Evolutionary conservation across 495 filamentous ascomycete genomes (phyloP).

Genomic region (Usnea hakonensis): DNA sequence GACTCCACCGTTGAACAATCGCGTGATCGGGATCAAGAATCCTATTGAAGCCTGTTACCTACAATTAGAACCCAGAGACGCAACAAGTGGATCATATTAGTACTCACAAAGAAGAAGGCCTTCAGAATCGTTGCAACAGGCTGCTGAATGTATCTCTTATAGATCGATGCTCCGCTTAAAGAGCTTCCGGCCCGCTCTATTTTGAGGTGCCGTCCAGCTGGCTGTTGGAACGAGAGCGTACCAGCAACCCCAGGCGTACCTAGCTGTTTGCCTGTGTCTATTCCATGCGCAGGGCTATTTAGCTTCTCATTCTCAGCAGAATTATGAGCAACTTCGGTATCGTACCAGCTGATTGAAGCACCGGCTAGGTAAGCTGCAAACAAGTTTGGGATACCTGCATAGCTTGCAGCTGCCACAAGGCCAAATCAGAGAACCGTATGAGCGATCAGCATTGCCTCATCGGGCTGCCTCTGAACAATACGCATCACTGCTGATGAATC

Average conservation of each 20-base stretch:
- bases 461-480: not conserved
- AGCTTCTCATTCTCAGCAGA: not conserved
- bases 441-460: conserved; percentile 33
- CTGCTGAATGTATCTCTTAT: not conserved
- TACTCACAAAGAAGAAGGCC: conserved; percentile 61
- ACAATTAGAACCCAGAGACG: conserved; percentile 14
- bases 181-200: not conserved
- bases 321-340: conserved; percentile 20
- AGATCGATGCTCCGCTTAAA: not conserved
- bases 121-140: conserved; percentile 34
- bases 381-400: conserved; percentile 59
- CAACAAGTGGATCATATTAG: conserved; percentile 26
- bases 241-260: not conserved
- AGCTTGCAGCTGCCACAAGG: conserved; percentile 49
- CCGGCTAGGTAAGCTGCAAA: conserved; percentile 67
- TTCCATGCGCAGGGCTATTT: not conserved
- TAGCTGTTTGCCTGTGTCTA: not conserved
- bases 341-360: conserved; percentile 49
- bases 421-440: conserved; percentile 43
- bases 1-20: conserved; percentile 55
- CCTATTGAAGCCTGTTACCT: conserved; percentile 51
- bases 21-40: conserved; percentile 66
- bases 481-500: not conserved
- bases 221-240: not conserved
- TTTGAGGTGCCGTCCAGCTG: not conserved